Evolutionary conservation across 129 eudicot species (phyloP), one percentile per base, ranked within the genome.

Genomic region (Chrysanthemum lavandulifolium): DNA sequence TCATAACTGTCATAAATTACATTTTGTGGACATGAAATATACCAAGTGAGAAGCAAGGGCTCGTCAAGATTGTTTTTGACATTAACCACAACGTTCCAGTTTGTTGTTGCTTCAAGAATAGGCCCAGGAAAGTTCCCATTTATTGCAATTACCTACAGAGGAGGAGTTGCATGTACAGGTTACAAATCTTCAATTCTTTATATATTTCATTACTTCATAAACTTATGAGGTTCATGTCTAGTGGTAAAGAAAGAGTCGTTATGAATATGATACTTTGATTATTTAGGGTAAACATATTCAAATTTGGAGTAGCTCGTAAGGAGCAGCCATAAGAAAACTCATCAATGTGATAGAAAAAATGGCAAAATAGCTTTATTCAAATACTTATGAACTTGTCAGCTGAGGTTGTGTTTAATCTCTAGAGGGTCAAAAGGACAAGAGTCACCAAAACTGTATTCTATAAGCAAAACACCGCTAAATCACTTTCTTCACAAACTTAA

Each of bases 101-200:
- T 95, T 11, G 99, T 90, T 31, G 99, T 90, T 76, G 86, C 91
- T 76, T 95, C 95, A 48, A 95, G 89, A 75, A 88, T 81, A 11
- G 99, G 99, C 67, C 99, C 99, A 1, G 97, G 97, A 81, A 90
- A 95, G 67, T 83, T 79, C 40, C 96, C 97, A n/a, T 95, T 73
- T 65, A 95, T 74, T 73, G 85, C 97, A 84, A 95, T 95, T 77
- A 95, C 99, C 99, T 95, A 62, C 27, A 72, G 52, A 43, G 33
- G 67, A 61, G 47, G 47, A 40, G 10, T 40, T 40, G 10, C 10
- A 31, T 15, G 59, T 72, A 45, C 36, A 43, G 11, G 29, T 60
- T 48, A 73, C 59, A 73, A 61, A 61, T 31, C 67, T 62, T 62
- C 10, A 67, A 47, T 10, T 7, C 47, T 40, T 7, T 40, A 40